phyloP scores from a whole-genome alignment of 2,329 filamentous ascomycete genomes.

The Trichophyton equinum region DNA sequence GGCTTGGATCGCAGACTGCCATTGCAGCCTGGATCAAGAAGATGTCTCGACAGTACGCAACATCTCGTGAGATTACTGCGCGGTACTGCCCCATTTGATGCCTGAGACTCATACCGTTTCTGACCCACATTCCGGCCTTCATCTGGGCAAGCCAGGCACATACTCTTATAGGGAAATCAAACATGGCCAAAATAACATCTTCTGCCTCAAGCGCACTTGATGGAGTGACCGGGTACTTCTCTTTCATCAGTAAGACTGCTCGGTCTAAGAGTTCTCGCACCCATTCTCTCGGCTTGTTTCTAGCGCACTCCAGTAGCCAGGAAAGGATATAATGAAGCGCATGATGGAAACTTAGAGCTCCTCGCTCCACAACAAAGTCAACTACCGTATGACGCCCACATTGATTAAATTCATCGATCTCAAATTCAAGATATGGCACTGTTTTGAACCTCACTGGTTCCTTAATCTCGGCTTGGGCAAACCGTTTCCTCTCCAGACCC shows the following conservation, averaged over 20 bases:
- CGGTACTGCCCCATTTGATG: slow-evolving; percentile 93
- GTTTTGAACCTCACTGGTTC: slow-evolving; percentile 73
- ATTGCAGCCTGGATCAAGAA: slow-evolving; percentile 86
- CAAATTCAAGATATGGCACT: slow-evolving; percentile 68
- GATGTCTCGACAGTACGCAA: slow-evolving; percentile 87
- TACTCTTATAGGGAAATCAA: slow-evolving; percentile 85
- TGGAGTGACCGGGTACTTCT: slow-evolving; percentile 48
- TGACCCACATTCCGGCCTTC: slow-evolving; percentile 96
- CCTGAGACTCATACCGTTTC: slow-evolving; percentile 87
- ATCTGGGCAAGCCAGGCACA: slow-evolving; percentile 97
- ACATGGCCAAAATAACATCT: slow-evolving; percentile 72
- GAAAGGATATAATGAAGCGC: slow-evolving; percentile 91
- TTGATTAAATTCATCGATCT: slow-evolving; percentile 35
- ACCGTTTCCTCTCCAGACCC: slow-evolving; percentile 75
- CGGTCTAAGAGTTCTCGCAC: slow-evolving; percentile 60
- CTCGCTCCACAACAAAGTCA: slow-evolving; percentile 75
- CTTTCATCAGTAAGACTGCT: slow-evolving; percentile 43
- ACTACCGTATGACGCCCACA: slow-evolving; percentile 55
- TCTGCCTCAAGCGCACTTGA: slow-evolving; percentile 41
- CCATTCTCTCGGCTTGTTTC: slow-evolving; percentile 55
- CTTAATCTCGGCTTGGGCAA: slow-evolving; percentile 77
- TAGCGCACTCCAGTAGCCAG: slow-evolving; percentile 85
- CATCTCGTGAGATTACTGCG: slow-evolving; percentile 76
- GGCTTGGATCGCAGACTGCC: slow-evolving; percentile 69
- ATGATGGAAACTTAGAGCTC: slow-evolving; percentile 94